phyloP scores from a whole-genome alignment of 139 green algal genomes.

The Volvox africanus region DNA sequence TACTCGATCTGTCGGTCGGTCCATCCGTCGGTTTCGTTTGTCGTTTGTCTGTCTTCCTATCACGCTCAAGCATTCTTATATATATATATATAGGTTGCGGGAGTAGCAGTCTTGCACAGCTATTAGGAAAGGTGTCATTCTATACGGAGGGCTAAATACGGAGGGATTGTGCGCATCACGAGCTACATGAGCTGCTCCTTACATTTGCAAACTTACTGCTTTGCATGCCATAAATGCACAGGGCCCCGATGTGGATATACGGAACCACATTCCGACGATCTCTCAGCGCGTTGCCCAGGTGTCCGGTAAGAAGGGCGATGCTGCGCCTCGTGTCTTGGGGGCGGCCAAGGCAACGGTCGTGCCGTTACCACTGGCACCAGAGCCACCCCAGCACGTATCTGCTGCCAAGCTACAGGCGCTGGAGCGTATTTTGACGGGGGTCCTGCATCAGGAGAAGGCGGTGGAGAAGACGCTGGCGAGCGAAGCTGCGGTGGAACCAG shows the following conservation, averaged over 20 bases:
- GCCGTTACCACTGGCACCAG: not conserved
- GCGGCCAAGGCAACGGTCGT: not conserved
- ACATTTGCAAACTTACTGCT: too few relatives aligned
- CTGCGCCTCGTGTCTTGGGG: too few relatives aligned
- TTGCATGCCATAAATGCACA: not conserved
- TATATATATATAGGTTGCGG: too few relatives aligned
- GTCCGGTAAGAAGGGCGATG: too few relatives aligned
- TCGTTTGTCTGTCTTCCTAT: too few relatives aligned
- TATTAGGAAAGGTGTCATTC: too few relatives aligned
- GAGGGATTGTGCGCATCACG: not conserved
- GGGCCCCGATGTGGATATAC: slow-evolving; percentile 25
- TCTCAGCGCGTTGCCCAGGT: not conserved
- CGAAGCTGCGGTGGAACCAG: not conserved
- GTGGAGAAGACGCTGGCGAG: not conserved
- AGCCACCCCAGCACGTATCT: not conserved
- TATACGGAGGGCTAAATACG: too few relatives aligned
- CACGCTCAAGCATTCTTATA: too few relatives aligned
- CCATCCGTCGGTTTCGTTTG: too few relatives aligned
- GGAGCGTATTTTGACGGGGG: not conserved
- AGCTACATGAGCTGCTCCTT: not conserved
- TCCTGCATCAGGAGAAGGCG: not conserved
- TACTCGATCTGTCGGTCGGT: too few relatives aligned
- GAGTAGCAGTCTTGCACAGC: too few relatives aligned
- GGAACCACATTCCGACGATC: slow-evolving; percentile 20
- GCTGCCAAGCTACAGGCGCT: not conserved